phyloP scores from a whole-genome alignment of 768 basidiomycete species.

The Trametes cinnabarina region DNA sequence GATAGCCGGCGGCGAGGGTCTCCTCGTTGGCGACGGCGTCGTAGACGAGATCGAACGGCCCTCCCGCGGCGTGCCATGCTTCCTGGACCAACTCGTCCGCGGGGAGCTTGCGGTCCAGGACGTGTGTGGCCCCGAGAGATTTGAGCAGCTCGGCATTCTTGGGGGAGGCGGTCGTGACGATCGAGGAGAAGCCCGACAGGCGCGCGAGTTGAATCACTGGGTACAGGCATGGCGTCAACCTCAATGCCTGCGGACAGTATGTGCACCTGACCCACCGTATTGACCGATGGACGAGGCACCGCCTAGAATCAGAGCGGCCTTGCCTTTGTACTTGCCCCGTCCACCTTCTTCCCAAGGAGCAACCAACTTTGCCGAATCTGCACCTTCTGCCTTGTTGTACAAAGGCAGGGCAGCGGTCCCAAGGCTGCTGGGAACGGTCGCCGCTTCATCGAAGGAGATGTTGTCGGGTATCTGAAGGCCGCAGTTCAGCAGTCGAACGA shows the following conservation, averaged over 20 bases:
- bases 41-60: slow-evolving; percentile 20
- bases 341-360: slow-evolving; percentile 29
- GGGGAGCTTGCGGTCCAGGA: slow-evolving; percentile 25
- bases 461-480: slow-evolving; percentile 31
- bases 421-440: slow-evolving; percentile 38
- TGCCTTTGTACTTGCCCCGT: slow-evolving; percentile 30
- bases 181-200: slow-evolving; percentile 31
- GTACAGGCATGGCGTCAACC: no score
- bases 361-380: slow-evolving; percentile 16
- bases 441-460: slow-evolving; percentile 39
- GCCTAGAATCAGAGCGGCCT: slow-evolving; percentile 32
- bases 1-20: slow-evolving; percentile 18
- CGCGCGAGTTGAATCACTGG: slow-evolving; percentile 29
- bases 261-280: slow-evolving; percentile 25
- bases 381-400: slow-evolving; percentile 20
- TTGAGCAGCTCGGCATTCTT: slow-evolving; percentile 24
- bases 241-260: no score
- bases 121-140: slow-evolving; percentile 32
- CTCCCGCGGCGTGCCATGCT: slow-evolving; percentile 11
- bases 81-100: neutral
- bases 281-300: slow-evolving; percentile 31
- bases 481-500: no score
- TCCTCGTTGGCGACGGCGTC: slow-evolving; percentile 19
- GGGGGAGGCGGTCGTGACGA: slow-evolving; percentile 30
- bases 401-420: slow-evolving; percentile 37